Base-by-base conservation (phyloP, 768 basidiomycete genomes). In the Trametes cubensis region DNA sequence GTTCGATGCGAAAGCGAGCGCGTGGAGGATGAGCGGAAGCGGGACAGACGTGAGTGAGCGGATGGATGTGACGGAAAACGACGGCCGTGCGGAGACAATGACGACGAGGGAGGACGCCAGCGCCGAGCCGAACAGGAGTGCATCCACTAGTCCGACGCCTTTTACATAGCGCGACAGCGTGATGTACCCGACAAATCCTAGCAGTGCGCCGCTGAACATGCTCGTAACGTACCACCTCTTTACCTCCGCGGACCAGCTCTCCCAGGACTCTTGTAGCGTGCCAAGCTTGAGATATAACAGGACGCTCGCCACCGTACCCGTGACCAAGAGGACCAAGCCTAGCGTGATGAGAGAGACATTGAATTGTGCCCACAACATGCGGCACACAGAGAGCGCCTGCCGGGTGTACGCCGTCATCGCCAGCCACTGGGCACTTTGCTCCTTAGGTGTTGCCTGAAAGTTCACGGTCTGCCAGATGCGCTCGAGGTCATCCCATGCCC, bases 331-430 rank as follows among this genome's bases (percentile, higher is more conserved):
- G 0, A 73, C 66, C 11, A 96, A 73, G 0, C 96, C 97, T 26
- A 89, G 76, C 4, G 77, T 73, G 82, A 98, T 98, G 15, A 92
- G 78, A 1, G 83, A 68, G 3, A 88, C 78, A 65, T 94, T 92
- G 79, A 99, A 98, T 69, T 93, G 92, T 0, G 97, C 96, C 97
- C 97, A 99, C 57, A 98, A 85, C 14, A 83, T 74, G 7, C 95
- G 88, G 70, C 95, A 95, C 2, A 82, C 82, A 0, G 80, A 76
- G 38, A 95, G 80, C 6, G 90, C 85, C 17, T 80, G 72, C 10
- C 85, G 80, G 14, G 83, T 85, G 70, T 86, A 94, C 18, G 79
- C 74, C 50, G 80, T 75, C 42, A 72, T 59, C 1, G 68, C 67
- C 7, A 57, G 39, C 67, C 67, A 66, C 58, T 66, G 51, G 18